Base-by-base conservation (phyloP, 108 stramenopile genomes). In the Cyclotella baltica region DNA sequence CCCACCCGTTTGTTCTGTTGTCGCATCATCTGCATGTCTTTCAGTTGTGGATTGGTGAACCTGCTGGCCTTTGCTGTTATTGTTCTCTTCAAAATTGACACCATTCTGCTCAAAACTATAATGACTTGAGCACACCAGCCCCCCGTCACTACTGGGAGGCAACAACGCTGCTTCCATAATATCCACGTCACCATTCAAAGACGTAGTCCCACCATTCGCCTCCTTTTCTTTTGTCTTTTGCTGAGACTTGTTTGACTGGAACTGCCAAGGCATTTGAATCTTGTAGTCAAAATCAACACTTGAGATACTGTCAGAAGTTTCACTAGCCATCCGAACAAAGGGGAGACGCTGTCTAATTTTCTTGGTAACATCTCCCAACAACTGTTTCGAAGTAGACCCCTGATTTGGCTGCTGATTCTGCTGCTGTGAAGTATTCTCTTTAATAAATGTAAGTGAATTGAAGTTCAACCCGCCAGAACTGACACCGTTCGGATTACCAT, bases 1-100 rank as follows among this genome's bases (percentile, higher is more conserved):
- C 28, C 65, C 74, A 46, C 65, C 74, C 56, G 74, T 30, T 37
- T 75, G 74, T 34, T 75, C 74, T 22, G 65, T 75, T 15, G 43
- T 43, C 27, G 67, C 58, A 15, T 61, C 34, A 9, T 25, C 36
- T 3, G 65, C 74, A 30, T 51, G 65, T 28, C 27, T 20, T 2
- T 48, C 3, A 25, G 36, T 51, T 4, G 23, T 73, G 8, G 72
- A 50, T 51, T 37, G 37, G 15, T n/a, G n/a, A n/a, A n/a, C n/a
- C n/a, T n/a, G n/a, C n/a, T n/a, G n/a, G n/a, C n/a, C n/a, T n/a
- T n/a, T n/a, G n/a, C n/a, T n/a, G n/a, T n/a, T n/a, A n/a, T n/a
- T n/a, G n/a, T n/a, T n/a, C n/a, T n/a, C n/a, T n/a, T n/a, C n/a
- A n/a, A n/a, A n/a, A n/a, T n/a, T n/a, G n/a, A n/a, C n/a, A n/a